Evolutionary conservation across 225 moss, liverwort and hornwort genomes (phyloP).

Genomic region (Ulota crispa): DNA sequence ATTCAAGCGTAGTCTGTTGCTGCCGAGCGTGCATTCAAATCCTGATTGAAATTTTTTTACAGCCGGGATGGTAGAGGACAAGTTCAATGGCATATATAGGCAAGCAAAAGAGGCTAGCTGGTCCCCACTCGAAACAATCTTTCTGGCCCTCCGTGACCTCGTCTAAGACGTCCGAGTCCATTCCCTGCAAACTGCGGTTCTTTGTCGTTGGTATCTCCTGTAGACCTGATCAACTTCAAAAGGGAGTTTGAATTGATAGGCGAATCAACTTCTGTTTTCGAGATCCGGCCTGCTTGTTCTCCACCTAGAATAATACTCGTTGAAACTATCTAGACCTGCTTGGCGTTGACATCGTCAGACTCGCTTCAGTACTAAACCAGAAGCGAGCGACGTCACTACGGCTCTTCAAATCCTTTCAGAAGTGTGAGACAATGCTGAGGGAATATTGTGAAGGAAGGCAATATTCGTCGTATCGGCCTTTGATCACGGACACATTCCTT

Average conservation of each 20-base stretch:
- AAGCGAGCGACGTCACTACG: background rate
- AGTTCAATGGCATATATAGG: background rate
- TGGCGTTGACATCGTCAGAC: slow-evolving; percentile 27
- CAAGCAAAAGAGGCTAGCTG: background rate
- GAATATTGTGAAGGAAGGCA: background rate
- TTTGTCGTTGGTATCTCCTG: background rate
- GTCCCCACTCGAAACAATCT: background rate
- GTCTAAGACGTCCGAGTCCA: background rate
- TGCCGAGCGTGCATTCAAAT: background rate
- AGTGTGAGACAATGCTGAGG: background rate
- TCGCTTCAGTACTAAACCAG: background rate
- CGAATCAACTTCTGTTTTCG: slow-evolving; percentile 12
- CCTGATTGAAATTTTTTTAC: background rate
- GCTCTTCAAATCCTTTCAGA: background rate
- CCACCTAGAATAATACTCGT: background rate
- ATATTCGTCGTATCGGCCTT: background rate
- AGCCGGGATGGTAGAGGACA: background rate
- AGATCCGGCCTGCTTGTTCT: background rate
- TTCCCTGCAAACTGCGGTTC: background rate
- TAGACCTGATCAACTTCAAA: slow-evolving; percentile 15
- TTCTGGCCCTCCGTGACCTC: no score
- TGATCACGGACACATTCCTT: slow-evolving; percentile 9
- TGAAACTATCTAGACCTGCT: no score
- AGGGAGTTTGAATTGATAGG: background rate
- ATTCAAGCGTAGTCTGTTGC: background rate